phyloP scores from a whole-genome alignment of 1,284 basidiomycete species.

The Anthracocystis walkeri region DNA sequence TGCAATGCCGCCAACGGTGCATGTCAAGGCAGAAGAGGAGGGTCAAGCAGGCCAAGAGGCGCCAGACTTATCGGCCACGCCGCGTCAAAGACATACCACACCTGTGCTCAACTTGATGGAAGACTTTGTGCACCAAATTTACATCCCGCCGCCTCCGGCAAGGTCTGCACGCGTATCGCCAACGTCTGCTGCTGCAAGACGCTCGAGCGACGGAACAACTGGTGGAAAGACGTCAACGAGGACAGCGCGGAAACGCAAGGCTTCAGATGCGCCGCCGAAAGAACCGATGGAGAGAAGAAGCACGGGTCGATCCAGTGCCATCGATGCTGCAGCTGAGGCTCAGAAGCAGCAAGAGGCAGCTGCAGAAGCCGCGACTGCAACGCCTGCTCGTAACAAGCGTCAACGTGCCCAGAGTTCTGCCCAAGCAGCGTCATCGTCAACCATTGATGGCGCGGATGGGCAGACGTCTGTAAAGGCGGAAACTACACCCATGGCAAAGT shows the following conservation, averaged over 20 bases:
- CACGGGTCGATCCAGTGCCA: constrained; percentile 26
- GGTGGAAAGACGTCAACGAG: constrained; percentile 12
- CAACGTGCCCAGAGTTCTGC: constrained; percentile 24
- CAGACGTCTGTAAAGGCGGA: background rate
- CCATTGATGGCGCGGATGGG: background rate
- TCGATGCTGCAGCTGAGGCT: constrained; percentile 11
- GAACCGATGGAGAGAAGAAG: constrained; percentile 32
- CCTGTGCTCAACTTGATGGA: constrained; percentile 47
- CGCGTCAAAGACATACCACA: constrained; percentile 6
- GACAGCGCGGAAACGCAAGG: constrained; percentile 32
- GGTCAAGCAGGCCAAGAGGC: constrained; percentile 5
- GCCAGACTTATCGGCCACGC: background rate
- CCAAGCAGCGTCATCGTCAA: constrained; percentile 5
- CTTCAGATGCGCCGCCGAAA: constrained; percentile 11
- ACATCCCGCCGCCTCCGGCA: constrained; percentile 21
- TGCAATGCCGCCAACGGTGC: constrained; percentile 27
- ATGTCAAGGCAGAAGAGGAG: constrained; percentile 30
- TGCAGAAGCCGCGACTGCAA: background rate
- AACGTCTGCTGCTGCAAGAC: constrained; percentile 5
- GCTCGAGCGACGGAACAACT: constrained; percentile 2
- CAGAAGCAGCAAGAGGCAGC: constrained; percentile 3
- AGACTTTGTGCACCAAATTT: constrained; percentile 49
- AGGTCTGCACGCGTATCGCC: constrained; percentile 6
- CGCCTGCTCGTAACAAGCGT: constrained; percentile 23
- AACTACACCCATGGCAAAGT: constrained; percentile 21